Percentiles rank a stretch among this genome's conserved stretches.
phyloP scores from a whole-genome alignment of 306 rosid genomes.

The Sindora glabra region DNA sequence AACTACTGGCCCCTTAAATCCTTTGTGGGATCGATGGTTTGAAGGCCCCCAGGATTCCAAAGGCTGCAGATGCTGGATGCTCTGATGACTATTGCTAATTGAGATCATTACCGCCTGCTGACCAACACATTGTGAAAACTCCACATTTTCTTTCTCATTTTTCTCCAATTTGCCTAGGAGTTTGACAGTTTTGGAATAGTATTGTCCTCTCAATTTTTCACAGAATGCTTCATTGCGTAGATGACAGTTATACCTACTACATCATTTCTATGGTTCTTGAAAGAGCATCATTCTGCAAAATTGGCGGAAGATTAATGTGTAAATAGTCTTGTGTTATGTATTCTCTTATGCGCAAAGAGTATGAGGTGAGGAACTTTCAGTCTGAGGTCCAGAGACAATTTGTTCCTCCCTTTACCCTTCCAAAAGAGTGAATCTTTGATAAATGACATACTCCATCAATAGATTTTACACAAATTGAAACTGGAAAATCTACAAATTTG shows the following conservation, averaged over 20 bases:
- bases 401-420: background rate
- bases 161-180: conserved; percentile 12
- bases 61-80: conserved; percentile 88
- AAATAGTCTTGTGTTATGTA: no score
- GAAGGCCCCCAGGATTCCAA: conserved; percentile 84
- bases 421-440: background rate
- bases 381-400: background rate
- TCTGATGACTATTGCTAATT: conserved; percentile 35
- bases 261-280: conserved; percentile 22
- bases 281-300: conserved; percentile 10
- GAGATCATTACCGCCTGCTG: background rate
- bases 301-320: no score
- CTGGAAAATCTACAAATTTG: conserved; percentile 34
- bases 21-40: conserved; percentile 92
- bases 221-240: conserved; percentile 35
- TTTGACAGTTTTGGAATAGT: conserved; percentile 14
- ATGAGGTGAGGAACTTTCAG: no score
- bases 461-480: conserved; percentile 21
- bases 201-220: conserved; percentile 12
- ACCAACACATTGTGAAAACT: conserved; percentile 12
- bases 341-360: no score
- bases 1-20: conserved; percentile 66
- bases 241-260: conserved; percentile 31
- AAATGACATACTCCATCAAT: background rate
- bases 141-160: background rate